phyloP scores from a whole-genome alignment of 495 filamentous ascomycete species.

The Talaromyces wortmannii region DNA sequence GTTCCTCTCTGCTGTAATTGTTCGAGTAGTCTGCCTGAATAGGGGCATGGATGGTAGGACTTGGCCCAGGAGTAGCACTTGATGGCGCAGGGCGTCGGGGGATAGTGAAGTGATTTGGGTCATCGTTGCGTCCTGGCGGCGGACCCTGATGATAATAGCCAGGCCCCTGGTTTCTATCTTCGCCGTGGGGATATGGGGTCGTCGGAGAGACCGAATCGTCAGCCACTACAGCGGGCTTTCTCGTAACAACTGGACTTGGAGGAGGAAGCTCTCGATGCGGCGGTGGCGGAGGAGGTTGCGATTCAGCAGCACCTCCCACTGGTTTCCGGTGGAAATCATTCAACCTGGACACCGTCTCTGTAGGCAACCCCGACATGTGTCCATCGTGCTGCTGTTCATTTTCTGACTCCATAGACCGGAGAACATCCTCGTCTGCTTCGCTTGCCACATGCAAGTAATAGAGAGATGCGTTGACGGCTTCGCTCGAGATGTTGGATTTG shows the following conservation, averaged over 20 bases:
- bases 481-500: conserved; percentile 73
- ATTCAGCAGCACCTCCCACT: conserved; percentile 14
- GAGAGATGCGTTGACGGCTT: conserved; percentile 79
- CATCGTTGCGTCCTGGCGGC: background rate
- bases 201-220: background rate
- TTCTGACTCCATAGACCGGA: conserved; percentile 38
- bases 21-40: too few relatives aligned
- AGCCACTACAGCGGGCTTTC: background rate
- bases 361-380: background rate
- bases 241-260: background rate
- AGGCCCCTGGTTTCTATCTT: background rate
- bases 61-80: background rate
- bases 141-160: background rate
- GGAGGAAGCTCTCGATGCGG: conserved; percentile 1
- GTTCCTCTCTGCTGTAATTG: too few relatives aligned
- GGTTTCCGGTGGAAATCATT: conserved; percentile 39
- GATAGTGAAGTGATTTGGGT: background rate
- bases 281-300: conserved; percentile 8
- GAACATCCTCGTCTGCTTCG: conserved; percentile 48
- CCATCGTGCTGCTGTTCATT: conserved; percentile 18
- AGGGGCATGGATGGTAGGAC: background rate
- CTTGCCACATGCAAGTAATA: conserved; percentile 85
- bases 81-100: conserved; percentile 1
- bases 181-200: background rate
- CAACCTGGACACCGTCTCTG: conserved; percentile 7